Evolutionary conservation across 495 filamentous ascomycete genomes (phyloP), one percentile per base, ranked within the genome.

Genomic region (Penicillium coffeae): DNA sequence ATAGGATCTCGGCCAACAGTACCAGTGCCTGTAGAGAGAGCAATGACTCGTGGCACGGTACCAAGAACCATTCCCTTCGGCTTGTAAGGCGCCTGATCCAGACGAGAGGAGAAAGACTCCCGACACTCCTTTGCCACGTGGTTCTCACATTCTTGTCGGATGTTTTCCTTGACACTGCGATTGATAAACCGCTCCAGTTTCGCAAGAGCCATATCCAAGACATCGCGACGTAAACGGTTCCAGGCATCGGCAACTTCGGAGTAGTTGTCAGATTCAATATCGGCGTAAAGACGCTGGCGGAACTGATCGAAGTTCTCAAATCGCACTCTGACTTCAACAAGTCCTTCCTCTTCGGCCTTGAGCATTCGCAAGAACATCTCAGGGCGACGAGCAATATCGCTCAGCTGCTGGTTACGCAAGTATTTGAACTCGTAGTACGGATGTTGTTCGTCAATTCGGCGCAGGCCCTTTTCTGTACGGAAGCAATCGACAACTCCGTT

Each of bases 391-490:
- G 89, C 87, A 51, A 97, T 82, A 50, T 93, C 85, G 27, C 71
- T 72, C 44, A 96, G 80, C 38, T 84, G 86, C 61, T 95, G 90
- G 55, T 93, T 88, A 32, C 88, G 80, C 14, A 97, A 83, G 51
- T 98, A 98, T 59, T 98, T 98, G 71, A 98, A 91, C 64, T 96
- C 93, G 64, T 96, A 96, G 66, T 93, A 97, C 0, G 88, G 90
- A 60, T 96, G 89, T 27, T 95, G 83, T 41, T 97, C 94, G 51
- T 96, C 92, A 56, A 98, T 97, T 58, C 87, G 86, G 27, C 85
- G 85, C n/a, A 94, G 73, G 21, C 93, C 93, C 63, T 96, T 97
- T 38, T 96, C 90, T 8, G 93, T 98, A 42, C 91, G 83, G 51
- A 81, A 81, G 60, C 91, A 93, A 67, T 90, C 89, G 44, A 97